A percentile compares a stretch with the other conserved stretches of the same genome.
Conservation (phyloP, 441 rosid genomes). For the Populus hybrid region DNA sequence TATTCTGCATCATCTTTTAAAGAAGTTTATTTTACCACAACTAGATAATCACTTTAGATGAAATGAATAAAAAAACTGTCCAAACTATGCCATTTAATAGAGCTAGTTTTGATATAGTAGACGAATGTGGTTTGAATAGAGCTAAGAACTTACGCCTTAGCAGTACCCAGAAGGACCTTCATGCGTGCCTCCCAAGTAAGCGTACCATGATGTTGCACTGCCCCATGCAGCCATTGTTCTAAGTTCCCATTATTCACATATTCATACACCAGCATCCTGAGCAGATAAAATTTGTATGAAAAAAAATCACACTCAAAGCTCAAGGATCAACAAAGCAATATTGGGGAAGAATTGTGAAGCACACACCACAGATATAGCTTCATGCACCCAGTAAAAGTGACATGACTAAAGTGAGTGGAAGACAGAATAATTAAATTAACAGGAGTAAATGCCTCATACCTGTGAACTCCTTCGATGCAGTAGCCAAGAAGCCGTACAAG, state of each 20-base stretch:
- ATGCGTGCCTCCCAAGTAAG: conserved; percentile 95
- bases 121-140: conserved; percentile 4
- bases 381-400: not conserved
- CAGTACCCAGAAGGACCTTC: conserved; percentile 84
- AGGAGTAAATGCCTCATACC: conserved; percentile 42
- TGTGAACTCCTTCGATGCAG: conserved; percentile 86
- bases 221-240: conserved; percentile 97
- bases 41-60: not conserved
- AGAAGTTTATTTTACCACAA: not conserved
- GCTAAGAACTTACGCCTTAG: conserved; percentile 70
- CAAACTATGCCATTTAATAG: not conserved
- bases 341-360: not conserved
- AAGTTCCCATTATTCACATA: conserved; percentile 92
- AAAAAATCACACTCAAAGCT: conserved; percentile 7
- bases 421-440: not conserved
- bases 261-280: conserved; percentile 88
- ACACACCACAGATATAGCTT: not conserved
- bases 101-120: not conserved
- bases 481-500: conserved; percentile 89
- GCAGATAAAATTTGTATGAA: conserved; percentile 5
- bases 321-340: not conserved
- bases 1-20: not conserved
- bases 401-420: conserved; percentile 2
- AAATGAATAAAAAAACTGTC: not conserved
- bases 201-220: conserved; percentile 69